phyloP scores from a whole-genome alignment of 768 basidiomycete genomes.

The Candolleomyces aberdarensis region DNA sequence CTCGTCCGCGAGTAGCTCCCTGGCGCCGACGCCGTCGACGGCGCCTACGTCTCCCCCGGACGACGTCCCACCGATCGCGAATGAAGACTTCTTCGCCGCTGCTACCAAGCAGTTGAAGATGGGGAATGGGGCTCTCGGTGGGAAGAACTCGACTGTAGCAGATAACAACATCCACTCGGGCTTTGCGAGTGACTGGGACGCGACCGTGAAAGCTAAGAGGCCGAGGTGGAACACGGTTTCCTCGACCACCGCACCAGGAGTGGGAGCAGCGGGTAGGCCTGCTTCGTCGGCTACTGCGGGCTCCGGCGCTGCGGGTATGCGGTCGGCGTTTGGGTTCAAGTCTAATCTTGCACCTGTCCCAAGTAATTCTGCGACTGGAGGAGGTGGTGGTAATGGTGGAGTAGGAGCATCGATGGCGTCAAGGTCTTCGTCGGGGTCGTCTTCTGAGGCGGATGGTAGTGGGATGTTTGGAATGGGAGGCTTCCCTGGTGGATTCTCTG shows the following conservation, averaged over 20 bases:
- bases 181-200: neutral
- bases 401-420: no score
- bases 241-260: neutral
- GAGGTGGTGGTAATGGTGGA: no score
- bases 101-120: constrained; percentile 19
- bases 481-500: no score
- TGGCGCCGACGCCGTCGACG: constrained; percentile 24
- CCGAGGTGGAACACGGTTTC: constrained; percentile 1
- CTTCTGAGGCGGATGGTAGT: no score
- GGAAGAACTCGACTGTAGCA: neutral
- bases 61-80: constrained; percentile 14
- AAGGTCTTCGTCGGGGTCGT: no score
- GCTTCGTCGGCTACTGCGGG: neutral
- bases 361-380: no score
- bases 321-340: constrained; percentile 1
- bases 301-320: neutral
- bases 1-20: constrained; percentile 14
- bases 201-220: neutral
- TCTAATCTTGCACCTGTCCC: neutral
- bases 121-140: neutral
- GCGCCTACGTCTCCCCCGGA: constrained; percentile 25
- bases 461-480: no score
- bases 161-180: neutral
- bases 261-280: neutral
- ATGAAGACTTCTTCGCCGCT: constrained; percentile 24